phyloP scores from a whole-genome alignment of 2,329 filamentous ascomycete genomes.

The Clonostachys chloroleuca region DNA sequence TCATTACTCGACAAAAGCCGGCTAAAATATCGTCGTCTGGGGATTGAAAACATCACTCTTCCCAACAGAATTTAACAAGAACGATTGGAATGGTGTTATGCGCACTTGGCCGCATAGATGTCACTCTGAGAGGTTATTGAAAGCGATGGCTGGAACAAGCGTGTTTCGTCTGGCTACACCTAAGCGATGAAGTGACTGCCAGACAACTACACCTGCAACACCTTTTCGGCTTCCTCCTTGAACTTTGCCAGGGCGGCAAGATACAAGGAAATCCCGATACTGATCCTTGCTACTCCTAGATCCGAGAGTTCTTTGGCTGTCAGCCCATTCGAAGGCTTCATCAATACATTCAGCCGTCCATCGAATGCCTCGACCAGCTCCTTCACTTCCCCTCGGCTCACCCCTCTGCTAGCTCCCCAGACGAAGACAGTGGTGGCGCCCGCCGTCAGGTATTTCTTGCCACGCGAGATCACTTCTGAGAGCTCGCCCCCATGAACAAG shows the following conservation, averaged over 20 bases:
- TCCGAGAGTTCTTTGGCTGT: slow-evolving; percentile 35
- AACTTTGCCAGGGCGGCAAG: slow-evolving; percentile 29
- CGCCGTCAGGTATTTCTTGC: slow-evolving; percentile 49
- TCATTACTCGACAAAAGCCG: no score
- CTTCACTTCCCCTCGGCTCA: slow-evolving; percentile 39
- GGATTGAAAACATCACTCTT: no score
- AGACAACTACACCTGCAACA: slow-evolving; percentile 11
- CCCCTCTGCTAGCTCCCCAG: slow-evolving; percentile 45
- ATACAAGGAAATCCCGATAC: slow-evolving; percentile 45
- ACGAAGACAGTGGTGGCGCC: slow-evolving; percentile 58
- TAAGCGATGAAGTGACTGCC: no score
- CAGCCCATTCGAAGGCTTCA: slow-evolving; percentile 34
- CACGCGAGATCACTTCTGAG: slow-evolving; percentile 44
- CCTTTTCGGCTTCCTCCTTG: slow-evolving; percentile 21
- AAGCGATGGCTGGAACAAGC: no score
- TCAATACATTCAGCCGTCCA: slow-evolving; percentile 35
- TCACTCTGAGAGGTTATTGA: no score
- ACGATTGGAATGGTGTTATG: no score
- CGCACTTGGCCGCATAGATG: no score
- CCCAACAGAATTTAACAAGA: no score
- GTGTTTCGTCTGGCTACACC: no score
- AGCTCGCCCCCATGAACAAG: slow-evolving; percentile 25
- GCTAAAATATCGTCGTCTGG: no score
- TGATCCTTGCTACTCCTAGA: slow-evolving; percentile 50
- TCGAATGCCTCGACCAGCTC: slow-evolving; percentile 40